These are phyloP conservation scores for Stylonectria norvegica DNA, from an alignment of 2,329 filamentous ascomycete species.

Conservation along the genomic window DNA sequence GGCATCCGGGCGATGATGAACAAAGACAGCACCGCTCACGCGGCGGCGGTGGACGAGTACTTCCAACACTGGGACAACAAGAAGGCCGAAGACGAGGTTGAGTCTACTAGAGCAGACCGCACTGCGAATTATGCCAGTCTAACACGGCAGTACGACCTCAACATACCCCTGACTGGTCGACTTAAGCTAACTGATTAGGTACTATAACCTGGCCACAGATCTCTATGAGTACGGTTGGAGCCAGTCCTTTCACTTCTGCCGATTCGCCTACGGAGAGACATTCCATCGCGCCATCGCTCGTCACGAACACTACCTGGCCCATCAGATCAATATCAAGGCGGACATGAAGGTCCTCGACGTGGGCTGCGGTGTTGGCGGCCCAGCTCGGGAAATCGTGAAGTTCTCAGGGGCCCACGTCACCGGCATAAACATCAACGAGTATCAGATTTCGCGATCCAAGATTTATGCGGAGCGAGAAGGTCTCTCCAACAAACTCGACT, in stretches of 20 bases:
- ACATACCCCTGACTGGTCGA: neutral
- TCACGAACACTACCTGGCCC: conserved; percentile 92
- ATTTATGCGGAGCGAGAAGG: conserved; percentile 76
- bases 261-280: conserved; percentile 77
- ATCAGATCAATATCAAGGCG: conserved; percentile 75
- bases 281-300: conserved; percentile 88
- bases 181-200: conserved; percentile 45
- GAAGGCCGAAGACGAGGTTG: conserved; percentile 68
- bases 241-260: conserved; percentile 91
- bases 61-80: conserved; percentile 93
- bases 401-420: conserved; percentile 83
- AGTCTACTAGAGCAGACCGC: conserved; percentile 62
- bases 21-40: conserved; percentile 70
- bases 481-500: conserved; percentile 70
- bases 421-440: conserved; percentile 95
- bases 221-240: conserved; percentile 95
- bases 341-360: conserved; percentile 89
- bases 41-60: conserved; percentile 77
- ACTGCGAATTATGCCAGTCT: conserved; percentile 82
- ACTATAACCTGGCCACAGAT: conserved; percentile 90
- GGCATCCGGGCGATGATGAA: conserved; percentile 75
- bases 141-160: conserved; percentile 69
- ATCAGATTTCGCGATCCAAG: conserved; percentile 87
- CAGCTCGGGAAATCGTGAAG: conserved; percentile 90
- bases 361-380: conserved; percentile 89